These are phyloP conservation scores for Whalleya microplaca DNA, from an alignment of 2,329 filamentous ascomycete genomes.

Conservation along the genomic window DNA sequence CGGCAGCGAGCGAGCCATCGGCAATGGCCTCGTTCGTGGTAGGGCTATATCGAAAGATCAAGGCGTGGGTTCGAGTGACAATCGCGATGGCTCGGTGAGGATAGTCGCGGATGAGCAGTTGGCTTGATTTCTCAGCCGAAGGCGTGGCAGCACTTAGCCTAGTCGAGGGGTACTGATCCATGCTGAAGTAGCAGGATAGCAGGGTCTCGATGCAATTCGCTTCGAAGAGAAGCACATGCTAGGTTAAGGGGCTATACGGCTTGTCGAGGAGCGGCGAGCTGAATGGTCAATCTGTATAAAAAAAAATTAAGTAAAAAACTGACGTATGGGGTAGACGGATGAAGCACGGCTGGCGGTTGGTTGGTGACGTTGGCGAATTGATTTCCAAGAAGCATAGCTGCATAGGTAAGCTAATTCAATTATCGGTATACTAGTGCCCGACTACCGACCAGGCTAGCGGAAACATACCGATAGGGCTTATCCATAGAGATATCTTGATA, in stretches of 20 bases:
- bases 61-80: constrained; percentile 74
- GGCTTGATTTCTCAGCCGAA: constrained; percentile 66
- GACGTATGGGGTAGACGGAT: not conserved
- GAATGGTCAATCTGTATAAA: not conserved
- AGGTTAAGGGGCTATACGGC: constrained; percentile 1
- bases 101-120: constrained; percentile 83
- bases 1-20: constrained; percentile 62
- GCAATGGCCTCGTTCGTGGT: constrained; percentile 62
- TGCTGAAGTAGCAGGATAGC: constrained; percentile 40
- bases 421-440: constrained; percentile 8
- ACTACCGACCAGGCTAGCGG: constrained; percentile 24
- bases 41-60: constrained; percentile 81
- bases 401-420: not conserved
- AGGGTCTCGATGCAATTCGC: constrained; percentile 19
- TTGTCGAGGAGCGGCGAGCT: not conserved
- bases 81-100: constrained; percentile 88
- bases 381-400: not conserved
- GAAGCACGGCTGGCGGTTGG: not conserved
- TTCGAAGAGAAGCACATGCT: constrained; percentile 34
- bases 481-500: too few species aligned
- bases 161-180: constrained; percentile 51
- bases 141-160: constrained; percentile 51
- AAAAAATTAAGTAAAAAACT: constrained; percentile 4
- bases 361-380: constrained; percentile 21
- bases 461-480: not conserved